Conservation (phyloP, 768 basidiomycete genomes). For the Pulveroboletus sp. region DNA sequence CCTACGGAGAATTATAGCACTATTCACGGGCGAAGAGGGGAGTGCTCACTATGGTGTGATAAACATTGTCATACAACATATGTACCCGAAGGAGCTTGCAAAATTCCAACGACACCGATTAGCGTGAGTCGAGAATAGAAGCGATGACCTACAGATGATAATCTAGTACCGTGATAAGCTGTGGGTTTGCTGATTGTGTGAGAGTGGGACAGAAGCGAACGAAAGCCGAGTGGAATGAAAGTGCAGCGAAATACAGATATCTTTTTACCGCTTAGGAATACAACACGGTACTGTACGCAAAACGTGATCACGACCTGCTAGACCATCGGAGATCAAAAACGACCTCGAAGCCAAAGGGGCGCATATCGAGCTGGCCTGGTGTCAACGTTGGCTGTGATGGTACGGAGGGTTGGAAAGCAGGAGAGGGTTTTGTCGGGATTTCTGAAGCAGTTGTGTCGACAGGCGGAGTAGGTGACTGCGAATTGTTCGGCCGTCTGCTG, state of each 20-base stretch:
- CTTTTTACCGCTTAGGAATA: slow-evolving; percentile 16
- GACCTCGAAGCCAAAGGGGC: slow-evolving; percentile 67
- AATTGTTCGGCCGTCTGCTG: slow-evolving; percentile 8
- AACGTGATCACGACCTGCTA: slow-evolving; percentile 13
- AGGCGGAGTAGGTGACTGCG: background rate
- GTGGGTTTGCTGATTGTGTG: background rate
- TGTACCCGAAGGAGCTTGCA: background rate
- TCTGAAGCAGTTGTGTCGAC: slow-evolving; percentile 2
- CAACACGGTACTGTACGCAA: slow-evolving; percentile 15
- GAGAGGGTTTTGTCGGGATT: slow-evolving; percentile 1
- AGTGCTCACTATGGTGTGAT: background rate
- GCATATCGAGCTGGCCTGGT: slow-evolving; percentile 66
- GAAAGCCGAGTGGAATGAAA: no score
- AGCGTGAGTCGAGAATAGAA: background rate
- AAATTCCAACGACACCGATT: background rate
- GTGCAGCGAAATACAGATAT: slow-evolving; percentile 10
- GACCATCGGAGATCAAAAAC: slow-evolving; percentile 77
- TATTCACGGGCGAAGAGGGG: no score
- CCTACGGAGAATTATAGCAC: no score
- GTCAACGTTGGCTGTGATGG: slow-evolving; percentile 21
- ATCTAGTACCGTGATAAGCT: background rate
- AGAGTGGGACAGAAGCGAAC: background rate
- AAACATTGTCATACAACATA: background rate
- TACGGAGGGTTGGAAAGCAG: slow-evolving; percentile 9
- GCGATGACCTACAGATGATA: background rate